Base-by-base conservation (phyloP, 768 basidiomycete genomes). In the Kwoniella europaea region DNA sequence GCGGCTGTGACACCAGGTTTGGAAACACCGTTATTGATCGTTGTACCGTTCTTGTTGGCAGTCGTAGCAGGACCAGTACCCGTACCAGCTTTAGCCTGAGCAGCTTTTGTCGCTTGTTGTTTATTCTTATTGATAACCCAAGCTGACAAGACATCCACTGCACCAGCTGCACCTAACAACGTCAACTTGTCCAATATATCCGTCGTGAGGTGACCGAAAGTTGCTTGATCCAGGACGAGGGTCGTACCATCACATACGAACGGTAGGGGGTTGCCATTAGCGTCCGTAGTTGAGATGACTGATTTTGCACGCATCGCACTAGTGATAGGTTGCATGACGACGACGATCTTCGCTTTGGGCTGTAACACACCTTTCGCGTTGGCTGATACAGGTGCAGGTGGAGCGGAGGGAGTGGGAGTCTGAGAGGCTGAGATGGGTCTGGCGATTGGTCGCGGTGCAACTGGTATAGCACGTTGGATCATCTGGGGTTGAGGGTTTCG, bases 61-160 rank as follows among this genome's bases (percentile, higher is more conserved):
- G 22, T 10, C 13, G 55, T 60, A n/a, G 57, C 13, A 44, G 59
- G 43, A 20, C 52, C n/a, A 22, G 58, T 18, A 16, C 12, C 54
- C 4, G 65, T 53, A 22, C 57, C 62, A 10, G 24, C 16, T 56
- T 65, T 57, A 7, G 69, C 72, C 29, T 71, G 67, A 63, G 76
- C 76, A 16, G 74, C 74, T 57, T 71, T 74, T 12, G 73, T 70
- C 55, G 68, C 61, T 63, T 73, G 68, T 24, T 74, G 69, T 65
- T 75, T 76, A 60, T 77, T 74, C 69, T 79, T 79, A 57, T 77
- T 77, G 68, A 74, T 75, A 1, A 81, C 76, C 79, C 79, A 81
- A 71, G 74, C 70, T 18, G 74, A 73, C 7, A 81, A 44, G 1
- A 79, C 79, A 44, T 76, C 77, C 42, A 81, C 75, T n/a, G 79